Conservation (phyloP, 2,329 filamentous ascomycete species). For the Hypocreales sp. region DNA sequence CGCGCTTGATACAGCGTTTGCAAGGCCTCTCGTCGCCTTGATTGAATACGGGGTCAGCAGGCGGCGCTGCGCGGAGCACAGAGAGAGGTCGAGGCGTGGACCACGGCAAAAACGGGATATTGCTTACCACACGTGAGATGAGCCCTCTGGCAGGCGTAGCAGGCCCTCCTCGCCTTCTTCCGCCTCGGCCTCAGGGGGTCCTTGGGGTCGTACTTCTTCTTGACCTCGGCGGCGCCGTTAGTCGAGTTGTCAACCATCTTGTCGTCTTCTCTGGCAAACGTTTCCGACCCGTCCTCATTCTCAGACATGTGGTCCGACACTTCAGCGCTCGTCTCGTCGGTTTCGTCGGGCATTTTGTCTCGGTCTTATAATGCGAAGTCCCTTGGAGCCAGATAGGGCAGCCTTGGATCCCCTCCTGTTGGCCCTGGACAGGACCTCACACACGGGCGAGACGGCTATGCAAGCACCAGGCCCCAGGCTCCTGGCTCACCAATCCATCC, state of each 20-base stretch:
- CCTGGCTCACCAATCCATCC: slow-evolving; percentile 11
- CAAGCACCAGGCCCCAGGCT: slow-evolving; percentile 14
- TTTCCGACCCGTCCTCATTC: slow-evolving; percentile 39
- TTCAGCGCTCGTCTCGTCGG: slow-evolving; percentile 36
- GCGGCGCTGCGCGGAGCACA: no score
- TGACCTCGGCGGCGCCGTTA: slow-evolving; percentile 33
- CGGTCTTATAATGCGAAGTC: slow-evolving; percentile 34
- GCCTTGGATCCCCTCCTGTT: slow-evolving; percentile 3
- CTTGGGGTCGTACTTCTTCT: slow-evolving; percentile 68
- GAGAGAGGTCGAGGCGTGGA: no score
- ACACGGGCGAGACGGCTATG: slow-evolving; percentile 16
- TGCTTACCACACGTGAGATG: slow-evolving; percentile 95
- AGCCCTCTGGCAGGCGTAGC: slow-evolving; percentile 91
- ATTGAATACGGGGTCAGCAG: no score
- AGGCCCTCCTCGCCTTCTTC: slow-evolving; percentile 92
- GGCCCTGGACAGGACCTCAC: slow-evolving; percentile 2
- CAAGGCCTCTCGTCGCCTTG: slow-evolving; percentile 91
- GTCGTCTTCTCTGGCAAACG: slow-evolving; percentile 29
- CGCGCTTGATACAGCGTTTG: slow-evolving; percentile 83
- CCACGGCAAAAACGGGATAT: neutral
- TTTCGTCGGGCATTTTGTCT: slow-evolving; percentile 39
- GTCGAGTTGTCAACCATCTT: slow-evolving; percentile 34
- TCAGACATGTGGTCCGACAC: slow-evolving; percentile 44
- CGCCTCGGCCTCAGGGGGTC: slow-evolving; percentile 78
- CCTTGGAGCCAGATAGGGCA: slow-evolving; percentile 12